These are phyloP conservation scores for Grosmannia penicillata DNA, from an alignment of 2,329 filamentous ascomycete species.

Conservation along the genomic window DNA sequence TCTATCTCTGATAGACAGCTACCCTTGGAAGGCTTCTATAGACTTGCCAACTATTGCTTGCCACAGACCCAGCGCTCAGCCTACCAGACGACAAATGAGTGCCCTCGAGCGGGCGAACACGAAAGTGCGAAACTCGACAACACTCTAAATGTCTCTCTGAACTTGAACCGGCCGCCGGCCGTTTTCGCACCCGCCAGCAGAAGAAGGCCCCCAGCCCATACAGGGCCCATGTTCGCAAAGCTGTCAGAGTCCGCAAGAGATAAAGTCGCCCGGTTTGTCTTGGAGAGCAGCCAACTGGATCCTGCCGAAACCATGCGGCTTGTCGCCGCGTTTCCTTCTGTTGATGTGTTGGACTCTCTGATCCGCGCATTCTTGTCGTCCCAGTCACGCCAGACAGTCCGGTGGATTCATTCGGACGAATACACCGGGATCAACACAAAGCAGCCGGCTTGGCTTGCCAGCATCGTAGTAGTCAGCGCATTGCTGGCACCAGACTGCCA, in stretches of 20 bases:
- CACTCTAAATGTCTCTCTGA: too few relatives aligned
- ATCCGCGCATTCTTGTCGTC: constrained; percentile 44
- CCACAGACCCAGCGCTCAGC: too few relatives aligned
- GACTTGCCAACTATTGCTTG: too few relatives aligned
- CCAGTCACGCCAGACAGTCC: constrained; percentile 38
- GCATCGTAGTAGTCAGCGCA: constrained; percentile 43
- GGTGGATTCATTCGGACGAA: constrained; percentile 47
- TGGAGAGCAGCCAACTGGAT: constrained; percentile 36
- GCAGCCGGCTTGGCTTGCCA: constrained; percentile 43
- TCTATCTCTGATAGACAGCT: too few relatives aligned
- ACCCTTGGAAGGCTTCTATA: too few relatives aligned
- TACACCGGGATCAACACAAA: constrained; percentile 37
- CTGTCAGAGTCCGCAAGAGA: constrained; percentile 37
- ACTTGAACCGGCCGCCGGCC: too few relatives aligned
- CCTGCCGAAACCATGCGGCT: constrained; percentile 33
- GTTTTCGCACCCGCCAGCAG: too few relatives aligned
- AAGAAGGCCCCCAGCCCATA: too few relatives aligned
- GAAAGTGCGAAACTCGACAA: too few relatives aligned
- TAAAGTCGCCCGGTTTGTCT: constrained; percentile 45
- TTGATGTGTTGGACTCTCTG: constrained; percentile 43
- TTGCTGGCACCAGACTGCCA: constrained; percentile 34
- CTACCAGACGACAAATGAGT: too few relatives aligned
- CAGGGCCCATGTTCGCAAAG: constrained; percentile 27
- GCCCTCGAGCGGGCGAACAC: too few relatives aligned
- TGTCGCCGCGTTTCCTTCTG: constrained; percentile 47